Percentiles rank a stretch among this genome's conserved stretches.
phyloP scores from a whole-genome alignment of 352 stramenopile species.

The Phytopythium cucurbitacearum region DNA sequence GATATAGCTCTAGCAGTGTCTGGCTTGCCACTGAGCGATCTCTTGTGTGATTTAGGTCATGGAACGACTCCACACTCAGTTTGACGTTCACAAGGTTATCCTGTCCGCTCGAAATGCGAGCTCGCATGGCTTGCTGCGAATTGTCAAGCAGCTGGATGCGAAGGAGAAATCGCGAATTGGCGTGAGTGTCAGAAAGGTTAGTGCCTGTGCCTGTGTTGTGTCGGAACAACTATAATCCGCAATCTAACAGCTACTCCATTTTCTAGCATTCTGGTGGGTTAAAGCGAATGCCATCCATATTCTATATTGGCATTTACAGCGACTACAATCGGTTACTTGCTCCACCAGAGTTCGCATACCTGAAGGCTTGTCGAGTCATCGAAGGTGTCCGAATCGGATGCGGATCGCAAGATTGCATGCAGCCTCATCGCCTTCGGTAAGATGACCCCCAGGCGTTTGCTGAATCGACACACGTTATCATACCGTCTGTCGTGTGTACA shows the following conservation, averaged over 20 bases:
- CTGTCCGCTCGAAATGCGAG: slow-evolving; percentile 68
- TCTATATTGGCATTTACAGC: too few species aligned
- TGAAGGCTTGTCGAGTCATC: slow-evolving; percentile 68
- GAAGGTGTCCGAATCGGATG: slow-evolving; percentile 57
- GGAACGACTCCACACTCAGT: slow-evolving; percentile 66
- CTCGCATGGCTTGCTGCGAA: slow-evolving; percentile 51
- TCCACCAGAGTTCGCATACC: slow-evolving; percentile 70
- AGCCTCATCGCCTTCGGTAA: slow-evolving; percentile 9
- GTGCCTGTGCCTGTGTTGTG: neutral
- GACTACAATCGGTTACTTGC: neutral
- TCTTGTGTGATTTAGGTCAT: slow-evolving; percentile 24
- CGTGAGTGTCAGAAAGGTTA: slow-evolving; percentile 68
- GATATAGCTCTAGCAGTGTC: neutral
- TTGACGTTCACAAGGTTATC: slow-evolving; percentile 61
- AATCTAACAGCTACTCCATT: slow-evolving; percentile 5
- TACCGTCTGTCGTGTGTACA: slow-evolving; percentile 11
- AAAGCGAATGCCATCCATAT: too few species aligned
- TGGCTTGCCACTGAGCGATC: neutral
- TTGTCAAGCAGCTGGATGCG: slow-evolving; percentile 58
- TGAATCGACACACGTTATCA: too few species aligned
- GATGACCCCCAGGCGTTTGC: neutral
- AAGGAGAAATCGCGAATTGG: slow-evolving; percentile 38
- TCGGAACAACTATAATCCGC: neutral
- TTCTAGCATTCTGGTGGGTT: slow-evolving; percentile 41
- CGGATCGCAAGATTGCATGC: slow-evolving; percentile 18